Conservation (phyloP, 179 eudicot genomes). For the Silene coronaria region DNA sequence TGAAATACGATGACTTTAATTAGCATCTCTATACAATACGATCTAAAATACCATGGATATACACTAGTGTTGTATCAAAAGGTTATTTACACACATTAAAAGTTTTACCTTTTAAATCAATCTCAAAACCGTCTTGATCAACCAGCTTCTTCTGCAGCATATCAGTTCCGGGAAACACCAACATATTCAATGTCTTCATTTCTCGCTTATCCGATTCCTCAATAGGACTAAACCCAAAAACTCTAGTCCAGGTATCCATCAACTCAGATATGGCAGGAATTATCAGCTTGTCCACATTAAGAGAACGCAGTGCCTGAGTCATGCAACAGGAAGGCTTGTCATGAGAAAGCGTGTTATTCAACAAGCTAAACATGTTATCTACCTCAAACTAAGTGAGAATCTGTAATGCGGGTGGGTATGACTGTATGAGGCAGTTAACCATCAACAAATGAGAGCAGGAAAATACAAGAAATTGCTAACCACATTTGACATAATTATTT, state of each 20-base stretch:
- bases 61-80: not conserved
- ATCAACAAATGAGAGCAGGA: slow-evolving; percentile 5
- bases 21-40: too few species aligned
- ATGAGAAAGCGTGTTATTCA: not conserved
- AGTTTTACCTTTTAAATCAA: slow-evolving; percentile 25
- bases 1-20: too few species aligned
- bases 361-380: not conserved
- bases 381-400: not conserved
- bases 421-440: not conserved
- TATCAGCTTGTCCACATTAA: slow-evolving; percentile 65
- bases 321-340: slow-evolving; percentile 14
- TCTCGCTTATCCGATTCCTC: slow-evolving; percentile 56
- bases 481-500: not conserved
- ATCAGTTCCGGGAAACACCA: slow-evolving; percentile 93
- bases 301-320: slow-evolving; percentile 56
- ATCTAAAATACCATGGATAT: too few species aligned
- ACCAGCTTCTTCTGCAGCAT: slow-evolving; percentile 68
- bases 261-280: slow-evolving; percentile 94
- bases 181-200: slow-evolving; percentile 68
- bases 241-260: slow-evolving; percentile 84
- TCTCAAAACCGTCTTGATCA: slow-evolving; percentile 22
- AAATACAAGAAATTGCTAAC: not conserved
- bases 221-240: slow-evolving; percentile 63
- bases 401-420: not conserved
- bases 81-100: not conserved